phyloP scores from a whole-genome alignment of 768 basidiomycete species.

The Phlebiopsis flavidoalba region DNA sequence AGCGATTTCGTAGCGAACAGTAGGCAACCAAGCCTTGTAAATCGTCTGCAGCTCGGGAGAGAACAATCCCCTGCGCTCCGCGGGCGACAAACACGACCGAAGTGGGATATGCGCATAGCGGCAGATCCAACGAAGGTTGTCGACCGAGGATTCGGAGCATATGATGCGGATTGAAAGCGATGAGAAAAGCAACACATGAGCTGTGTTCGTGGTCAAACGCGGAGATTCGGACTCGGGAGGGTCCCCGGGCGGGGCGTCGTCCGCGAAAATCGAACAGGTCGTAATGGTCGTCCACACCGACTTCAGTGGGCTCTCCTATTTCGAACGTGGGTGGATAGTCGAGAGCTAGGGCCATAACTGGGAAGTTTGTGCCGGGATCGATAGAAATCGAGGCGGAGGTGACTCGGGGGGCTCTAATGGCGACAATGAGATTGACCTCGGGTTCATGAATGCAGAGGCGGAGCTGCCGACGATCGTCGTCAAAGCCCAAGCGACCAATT shows the following conservation, averaged over 20 bases:
- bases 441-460: constrained; percentile 30
- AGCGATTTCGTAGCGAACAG: constrained; percentile 43
- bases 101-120: constrained; percentile 29
- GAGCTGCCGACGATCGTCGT: constrained; percentile 44
- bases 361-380: constrained; percentile 6
- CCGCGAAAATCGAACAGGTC: not conserved
- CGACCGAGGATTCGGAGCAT: constrained; percentile 23
- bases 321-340: constrained; percentile 38
- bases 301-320: not conserved
- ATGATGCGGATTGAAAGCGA: constrained; percentile 48
- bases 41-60: constrained; percentile 28
- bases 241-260: not conserved
- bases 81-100: constrained; percentile 27
- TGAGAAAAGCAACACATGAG: constrained; percentile 42
- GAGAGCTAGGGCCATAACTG: constrained; percentile 40
- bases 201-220: constrained; percentile 35
- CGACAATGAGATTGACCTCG: constrained; percentile 29
- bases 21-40: constrained; percentile 28
- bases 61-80: constrained; percentile 35
- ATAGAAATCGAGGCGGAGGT: constrained; percentile 30
- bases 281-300: not conserved
- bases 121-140: constrained; percentile 34
- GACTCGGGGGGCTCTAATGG: constrained; percentile 42
- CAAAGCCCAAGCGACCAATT: constrained; percentile 29
- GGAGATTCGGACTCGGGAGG: constrained; percentile 31